phyloP scores from a whole-genome alignment of 2,329 filamentous ascomycete genomes.

The Coniochaeta sp. region DNA sequence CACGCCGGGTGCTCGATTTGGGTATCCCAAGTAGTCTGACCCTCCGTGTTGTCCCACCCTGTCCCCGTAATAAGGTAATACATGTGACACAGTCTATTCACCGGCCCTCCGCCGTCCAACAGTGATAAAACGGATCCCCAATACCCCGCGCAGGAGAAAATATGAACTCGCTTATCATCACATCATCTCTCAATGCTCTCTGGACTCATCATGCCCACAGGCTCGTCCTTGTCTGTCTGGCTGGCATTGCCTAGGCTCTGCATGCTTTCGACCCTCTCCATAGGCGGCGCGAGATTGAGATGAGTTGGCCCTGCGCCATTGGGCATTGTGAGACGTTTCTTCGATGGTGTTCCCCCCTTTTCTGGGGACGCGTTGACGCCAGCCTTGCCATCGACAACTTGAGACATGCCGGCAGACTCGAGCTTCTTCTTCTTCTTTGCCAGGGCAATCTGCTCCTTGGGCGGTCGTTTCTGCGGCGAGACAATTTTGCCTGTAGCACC shows the following conservation, averaged over 20 bases:
- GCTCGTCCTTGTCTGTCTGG: slow-evolving; percentile 61
- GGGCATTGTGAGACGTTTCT: slow-evolving; percentile 29
- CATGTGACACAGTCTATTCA: background rate
- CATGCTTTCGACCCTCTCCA: slow-evolving; percentile 52
- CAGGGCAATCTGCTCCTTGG: slow-evolving; percentile 74
- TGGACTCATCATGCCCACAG: slow-evolving; percentile 75
- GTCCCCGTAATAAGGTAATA: background rate
- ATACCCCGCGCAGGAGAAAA: background rate
- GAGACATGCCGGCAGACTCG: slow-evolving; percentile 39
- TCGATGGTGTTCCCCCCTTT: slow-evolving; percentile 32
- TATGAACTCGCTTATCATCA: background rate
- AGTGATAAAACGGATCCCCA: background rate
- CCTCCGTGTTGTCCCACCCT: background rate
- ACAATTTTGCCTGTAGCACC: slow-evolving; percentile 78
- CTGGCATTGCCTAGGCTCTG: slow-evolving; percentile 52
- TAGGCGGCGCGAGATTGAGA: slow-evolving; percentile 33
- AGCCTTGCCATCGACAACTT: slow-evolving; percentile 38
- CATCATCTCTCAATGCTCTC: slow-evolving; percentile 57
- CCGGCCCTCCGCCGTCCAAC: background rate
- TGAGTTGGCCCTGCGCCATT: slow-evolving; percentile 25
- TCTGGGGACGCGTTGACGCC: slow-evolving; percentile 23
- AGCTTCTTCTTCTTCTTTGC: slow-evolving; percentile 85
- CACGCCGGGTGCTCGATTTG: background rate
- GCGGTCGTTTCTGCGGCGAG: slow-evolving; percentile 72
- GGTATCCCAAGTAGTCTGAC: background rate